phyloP scores from a whole-genome alignment of 1,139 yeast species.

The Zygoascus hellenicus region DNA sequence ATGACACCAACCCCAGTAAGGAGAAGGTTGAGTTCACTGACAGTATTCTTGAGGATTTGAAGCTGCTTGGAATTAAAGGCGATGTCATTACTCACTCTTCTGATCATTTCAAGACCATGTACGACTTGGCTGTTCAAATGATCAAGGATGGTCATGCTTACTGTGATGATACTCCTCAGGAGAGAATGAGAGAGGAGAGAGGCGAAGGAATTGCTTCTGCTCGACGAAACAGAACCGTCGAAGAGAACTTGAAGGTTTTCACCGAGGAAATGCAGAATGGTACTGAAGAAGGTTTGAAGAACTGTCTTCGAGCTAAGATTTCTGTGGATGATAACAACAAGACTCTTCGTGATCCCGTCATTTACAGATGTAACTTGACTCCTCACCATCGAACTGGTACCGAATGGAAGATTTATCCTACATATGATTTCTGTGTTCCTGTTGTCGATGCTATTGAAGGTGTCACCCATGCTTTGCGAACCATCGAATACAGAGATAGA shows the following conservation, averaged over 20 bases:
- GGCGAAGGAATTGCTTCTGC: constrained; percentile 90
- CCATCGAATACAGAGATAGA: constrained; percentile 96
- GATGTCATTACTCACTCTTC: constrained; percentile 84
- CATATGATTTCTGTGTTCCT: constrained; percentile 97
- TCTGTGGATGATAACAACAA: constrained; percentile 86
- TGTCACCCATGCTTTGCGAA: constrained; percentile 94
- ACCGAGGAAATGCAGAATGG: constrained; percentile 88
- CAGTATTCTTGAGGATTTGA: constrained; percentile 83
- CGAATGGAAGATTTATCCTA: constrained; percentile 91
- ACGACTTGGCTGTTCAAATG: constrained; percentile 72
- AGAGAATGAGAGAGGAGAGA: constrained; percentile 95
- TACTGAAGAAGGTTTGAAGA: constrained; percentile 81
- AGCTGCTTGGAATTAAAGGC: constrained; percentile 84
- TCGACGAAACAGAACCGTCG: constrained; percentile 85
- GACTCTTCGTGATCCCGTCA: constrained; percentile 93
- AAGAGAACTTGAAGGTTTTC: constrained; percentile 81
- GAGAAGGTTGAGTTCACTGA: constrained; percentile 91
- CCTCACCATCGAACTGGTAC: constrained; percentile 97
- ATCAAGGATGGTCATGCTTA: constrained; percentile 94
- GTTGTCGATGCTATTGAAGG: constrained; percentile 93
- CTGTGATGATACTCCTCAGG: constrained; percentile 92
- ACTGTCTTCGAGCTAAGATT: constrained; percentile 93
- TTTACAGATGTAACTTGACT: constrained; percentile 90
- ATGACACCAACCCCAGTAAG: constrained; percentile 94
- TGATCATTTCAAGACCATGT: constrained; percentile 87